Evolutionary conservation across 2,329 filamentous ascomycete species (phyloP).

Genomic region (Ceratocystis lukuohia): DNA sequence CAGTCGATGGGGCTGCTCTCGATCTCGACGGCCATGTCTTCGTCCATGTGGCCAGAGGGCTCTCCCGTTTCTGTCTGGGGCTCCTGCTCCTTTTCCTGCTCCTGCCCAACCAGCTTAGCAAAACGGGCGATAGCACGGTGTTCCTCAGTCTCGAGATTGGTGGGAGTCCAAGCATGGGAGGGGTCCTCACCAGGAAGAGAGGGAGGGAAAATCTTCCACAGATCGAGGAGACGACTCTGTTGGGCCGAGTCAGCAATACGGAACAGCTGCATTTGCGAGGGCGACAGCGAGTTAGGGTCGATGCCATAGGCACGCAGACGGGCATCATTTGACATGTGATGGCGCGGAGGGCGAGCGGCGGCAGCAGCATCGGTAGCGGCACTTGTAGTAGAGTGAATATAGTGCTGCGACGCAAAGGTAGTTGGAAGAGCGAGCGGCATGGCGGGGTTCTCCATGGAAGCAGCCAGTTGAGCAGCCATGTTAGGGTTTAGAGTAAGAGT

Average conservation of each 20-base stretch:
- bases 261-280: conserved; percentile 67
- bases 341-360: neutral
- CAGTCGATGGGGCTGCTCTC: neutral
- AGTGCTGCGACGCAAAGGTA: conserved; percentile 11
- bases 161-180: conserved; percentile 39
- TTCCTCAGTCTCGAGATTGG: conserved; percentile 44
- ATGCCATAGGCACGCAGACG: conserved; percentile 55
- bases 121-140: conserved; percentile 48
- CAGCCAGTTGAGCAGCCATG: conserved; percentile 14
- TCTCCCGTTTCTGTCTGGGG: conserved; percentile 22
- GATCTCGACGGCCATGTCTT: conserved; percentile 18
- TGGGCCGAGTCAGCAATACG: conserved; percentile 59
- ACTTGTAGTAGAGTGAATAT: conserved; percentile 9
- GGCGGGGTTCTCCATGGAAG: conserved; percentile 16
- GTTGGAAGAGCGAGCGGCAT: conserved; percentile 10
- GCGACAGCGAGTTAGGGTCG: conserved; percentile 53
- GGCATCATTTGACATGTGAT: conserved; percentile 31
- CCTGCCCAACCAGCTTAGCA: conserved; percentile 29
- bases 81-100: conserved; percentile 25
- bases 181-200: conserved; percentile 42
- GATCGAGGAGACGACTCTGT: conserved; percentile 60
- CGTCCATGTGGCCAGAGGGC: conserved; percentile 8
- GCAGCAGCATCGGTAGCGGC: neutral
- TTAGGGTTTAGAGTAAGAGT: conserved; percentile 13
- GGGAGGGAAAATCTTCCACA: conserved; percentile 73